Conservation (phyloP, 768 basidiomycete genomes). For the Lanmaoa pseudosensibilis region DNA sequence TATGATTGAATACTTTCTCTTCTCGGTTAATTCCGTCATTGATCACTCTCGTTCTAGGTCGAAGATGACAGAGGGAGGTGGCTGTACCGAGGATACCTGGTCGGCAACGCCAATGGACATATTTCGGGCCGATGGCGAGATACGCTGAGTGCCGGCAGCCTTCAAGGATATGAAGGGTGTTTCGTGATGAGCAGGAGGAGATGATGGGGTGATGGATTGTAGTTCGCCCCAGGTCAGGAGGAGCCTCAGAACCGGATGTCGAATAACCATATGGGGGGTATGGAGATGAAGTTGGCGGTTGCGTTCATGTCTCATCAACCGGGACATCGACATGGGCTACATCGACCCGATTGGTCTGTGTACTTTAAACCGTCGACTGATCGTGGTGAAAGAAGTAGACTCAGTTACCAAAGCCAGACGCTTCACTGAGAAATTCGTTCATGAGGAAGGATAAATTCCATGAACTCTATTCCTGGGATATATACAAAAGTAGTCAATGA, state of each 20-base stretch:
- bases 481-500: constrained; percentile 1
- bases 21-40: neutral
- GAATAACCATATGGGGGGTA: neutral
- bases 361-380: neutral
- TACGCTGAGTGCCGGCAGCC: constrained; percentile 61
- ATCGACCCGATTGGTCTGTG: neutral
- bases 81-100: constrained; percentile 83
- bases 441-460: neutral
- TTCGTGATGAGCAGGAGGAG: constrained; percentile 72
- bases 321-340: neutral
- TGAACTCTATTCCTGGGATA: constrained; percentile 1
- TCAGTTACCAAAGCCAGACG: neutral
- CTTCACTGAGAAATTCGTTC: neutral
- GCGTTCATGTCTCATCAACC: neutral
- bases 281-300: neutral
- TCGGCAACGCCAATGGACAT: constrained; percentile 67
- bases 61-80: constrained; percentile 76
- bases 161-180: constrained; percentile 82
- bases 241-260: neutral
- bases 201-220: constrained; percentile 25
- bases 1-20: constrained; percentile 33
- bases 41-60: constrained; percentile 40
- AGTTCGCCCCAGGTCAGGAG: neutral
- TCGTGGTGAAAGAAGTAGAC: neutral
- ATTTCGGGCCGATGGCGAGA: constrained; percentile 88